phyloP scores from a whole-genome alignment of 2,329 filamentous ascomycete species.

The Neodidymelliopsis sp. region DNA sequence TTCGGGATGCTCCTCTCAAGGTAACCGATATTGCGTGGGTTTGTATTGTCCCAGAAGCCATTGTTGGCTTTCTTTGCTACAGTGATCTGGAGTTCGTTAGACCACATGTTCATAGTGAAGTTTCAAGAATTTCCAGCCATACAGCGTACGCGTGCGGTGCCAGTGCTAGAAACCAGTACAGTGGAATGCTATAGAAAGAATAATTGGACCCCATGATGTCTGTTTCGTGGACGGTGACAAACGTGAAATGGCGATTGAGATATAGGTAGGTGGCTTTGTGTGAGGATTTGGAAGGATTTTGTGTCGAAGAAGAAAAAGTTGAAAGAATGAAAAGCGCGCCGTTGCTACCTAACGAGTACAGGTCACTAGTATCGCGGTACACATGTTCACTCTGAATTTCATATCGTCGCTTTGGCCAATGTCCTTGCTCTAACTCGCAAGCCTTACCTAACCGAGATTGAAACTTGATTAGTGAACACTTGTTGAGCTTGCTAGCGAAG shows the following conservation, averaged over 20 bases:
- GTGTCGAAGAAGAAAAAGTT: too few species aligned
- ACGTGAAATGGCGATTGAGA: too few species aligned
- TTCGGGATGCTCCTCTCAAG: conserved; percentile 35
- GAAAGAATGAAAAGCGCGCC: too few species aligned
- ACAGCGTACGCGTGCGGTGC: conserved; percentile 33
- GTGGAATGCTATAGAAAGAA: conserved; percentile 36
- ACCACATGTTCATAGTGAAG: not conserved
- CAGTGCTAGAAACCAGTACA: conserved; percentile 33
- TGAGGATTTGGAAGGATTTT: too few species aligned
- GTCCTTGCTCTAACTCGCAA: not conserved
- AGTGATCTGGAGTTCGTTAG: not conserved
- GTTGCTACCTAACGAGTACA: too few species aligned
- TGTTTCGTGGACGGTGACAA: too few species aligned
- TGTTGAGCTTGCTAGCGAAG: not conserved
- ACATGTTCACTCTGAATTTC: too few species aligned
- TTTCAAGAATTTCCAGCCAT: not conserved
- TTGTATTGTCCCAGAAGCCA: conserved; percentile 51
- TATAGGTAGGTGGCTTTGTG: too few species aligned
- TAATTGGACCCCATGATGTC: conserved; percentile 32
- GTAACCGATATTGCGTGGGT: conserved; percentile 46
- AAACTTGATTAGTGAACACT: not conserved
- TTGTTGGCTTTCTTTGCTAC: conserved; percentile 28
- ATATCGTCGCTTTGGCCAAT: not conserved
- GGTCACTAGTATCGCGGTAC: too few species aligned
- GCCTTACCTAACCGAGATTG: not conserved